These are phyloP conservation scores for Mycena kentingensis DNA, from an alignment of 768 basidiomycete species.

Conservation along the genomic window DNA sequence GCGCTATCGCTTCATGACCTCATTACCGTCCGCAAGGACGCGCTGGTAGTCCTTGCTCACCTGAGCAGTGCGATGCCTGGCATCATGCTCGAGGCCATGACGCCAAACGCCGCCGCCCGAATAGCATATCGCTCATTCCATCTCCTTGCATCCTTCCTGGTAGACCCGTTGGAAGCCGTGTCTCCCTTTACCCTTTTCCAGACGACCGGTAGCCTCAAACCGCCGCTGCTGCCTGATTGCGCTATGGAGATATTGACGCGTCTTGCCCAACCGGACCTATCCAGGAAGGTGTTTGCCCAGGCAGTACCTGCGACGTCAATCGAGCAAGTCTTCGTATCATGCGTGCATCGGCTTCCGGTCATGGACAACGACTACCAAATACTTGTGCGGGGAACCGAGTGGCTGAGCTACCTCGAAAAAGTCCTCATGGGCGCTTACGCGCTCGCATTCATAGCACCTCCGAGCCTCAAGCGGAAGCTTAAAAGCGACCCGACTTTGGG, in stretches of 20 bases:
- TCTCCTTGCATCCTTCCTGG: slow-evolving; percentile 72
- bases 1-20: slow-evolving; percentile 72
- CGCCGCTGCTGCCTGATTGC: slow-evolving; percentile 64
- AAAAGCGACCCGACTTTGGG: slow-evolving; percentile 67
- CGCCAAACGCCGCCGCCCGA: slow-evolving; percentile 44
- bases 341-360: slow-evolving; percentile 85
- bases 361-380: slow-evolving; percentile 73
- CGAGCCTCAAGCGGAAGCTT: slow-evolving; percentile 68
- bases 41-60: slow-evolving; percentile 43
- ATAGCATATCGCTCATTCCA: slow-evolving; percentile 63
- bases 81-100: not conserved
- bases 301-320: slow-evolving; percentile 60
- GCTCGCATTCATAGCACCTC: slow-evolving; percentile 80
- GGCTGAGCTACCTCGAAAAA: slow-evolving; percentile 82
- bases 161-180: slow-evolving; percentile 67
- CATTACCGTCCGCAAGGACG: slow-evolving; percentile 75
- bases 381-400: slow-evolving; percentile 60
- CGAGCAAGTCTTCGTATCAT: slow-evolving; percentile 62
- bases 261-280: slow-evolving; percentile 73
- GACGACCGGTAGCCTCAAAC: slow-evolving; percentile 45
- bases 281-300: slow-evolving; percentile 70
- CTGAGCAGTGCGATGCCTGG: not conserved
- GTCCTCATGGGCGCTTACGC: slow-evolving; percentile 82
- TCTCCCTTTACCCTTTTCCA: slow-evolving; percentile 64
- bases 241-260: slow-evolving; percentile 88